Conservation (phyloP, 768 basidiomycete species). For the Infundibulicybe gibba region DNA sequence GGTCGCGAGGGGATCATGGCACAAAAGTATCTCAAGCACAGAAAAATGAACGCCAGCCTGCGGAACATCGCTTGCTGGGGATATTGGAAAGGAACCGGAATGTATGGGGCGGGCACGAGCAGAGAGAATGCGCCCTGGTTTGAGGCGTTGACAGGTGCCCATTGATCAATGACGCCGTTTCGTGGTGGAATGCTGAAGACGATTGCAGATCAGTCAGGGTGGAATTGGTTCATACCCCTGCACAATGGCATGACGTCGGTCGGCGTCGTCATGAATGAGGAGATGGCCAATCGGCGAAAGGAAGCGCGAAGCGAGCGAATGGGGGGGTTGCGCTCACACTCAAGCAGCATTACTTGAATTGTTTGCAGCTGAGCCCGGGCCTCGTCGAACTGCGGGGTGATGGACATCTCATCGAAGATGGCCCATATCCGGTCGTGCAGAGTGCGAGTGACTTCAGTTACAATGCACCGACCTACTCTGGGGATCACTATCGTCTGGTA, state of each 20-base stretch:
- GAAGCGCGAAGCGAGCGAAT: not conserved
- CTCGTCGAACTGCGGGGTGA: conserved; percentile 21
- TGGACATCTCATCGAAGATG: conserved; percentile 13
- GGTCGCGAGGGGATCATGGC: conserved; percentile 53
- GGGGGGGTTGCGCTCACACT: conserved; percentile 11
- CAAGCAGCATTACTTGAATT: conserved; percentile 27
- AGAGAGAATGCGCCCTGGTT: conserved; percentile 43
- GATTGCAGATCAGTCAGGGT: conserved; percentile 39
- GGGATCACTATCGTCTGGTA: conserved; percentile 23
- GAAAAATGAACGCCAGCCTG: conserved; percentile 43
- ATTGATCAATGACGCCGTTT: not conserved
- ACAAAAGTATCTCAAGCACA: conserved; percentile 40
- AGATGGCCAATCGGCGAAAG: conserved; percentile 17
- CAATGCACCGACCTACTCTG: conserved; percentile 23
- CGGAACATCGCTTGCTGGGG: conserved; percentile 59
- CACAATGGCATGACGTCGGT: conserved; percentile 35
- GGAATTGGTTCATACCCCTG: conserved; percentile 50
- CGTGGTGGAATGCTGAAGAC: not conserved
- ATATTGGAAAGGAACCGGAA: conserved; percentile 47
- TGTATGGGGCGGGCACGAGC: conserved; percentile 32
- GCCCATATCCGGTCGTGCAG: conserved; percentile 11
- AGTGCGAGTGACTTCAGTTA: conserved; percentile 30
- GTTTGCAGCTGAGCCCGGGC: conserved; percentile 30
- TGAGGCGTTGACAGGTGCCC: conserved; percentile 49
- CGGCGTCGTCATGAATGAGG: conserved; percentile 34